Evolutionary conservation across 129 eudicot genomes (phyloP).

Genomic region (Erigeron canadensis): DNA sequence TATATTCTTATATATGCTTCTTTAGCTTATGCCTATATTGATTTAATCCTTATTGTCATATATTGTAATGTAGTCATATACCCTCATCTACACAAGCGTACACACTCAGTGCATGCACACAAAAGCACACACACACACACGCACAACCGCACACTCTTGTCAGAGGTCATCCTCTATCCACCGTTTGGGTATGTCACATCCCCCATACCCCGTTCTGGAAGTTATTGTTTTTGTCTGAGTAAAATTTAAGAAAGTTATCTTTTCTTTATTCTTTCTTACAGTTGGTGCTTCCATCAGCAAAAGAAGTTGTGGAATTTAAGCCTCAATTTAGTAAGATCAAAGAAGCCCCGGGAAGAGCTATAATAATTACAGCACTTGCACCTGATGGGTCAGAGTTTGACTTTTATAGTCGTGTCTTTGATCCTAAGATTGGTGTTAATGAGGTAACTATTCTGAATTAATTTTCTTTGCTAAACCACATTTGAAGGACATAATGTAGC

Average conservation of each 20-base stretch:
- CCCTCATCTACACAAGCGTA: too few species aligned
- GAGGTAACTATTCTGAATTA: conserved; percentile 42
- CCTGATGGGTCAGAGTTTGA: conserved; percentile 77
- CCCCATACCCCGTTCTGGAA: too few species aligned
- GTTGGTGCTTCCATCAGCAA: conserved; percentile 68
- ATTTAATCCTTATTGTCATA: too few species aligned
- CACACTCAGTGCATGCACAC: too few species aligned
- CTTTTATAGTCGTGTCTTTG: conserved; percentile 67
- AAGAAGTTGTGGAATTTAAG: conserved; percentile 52
- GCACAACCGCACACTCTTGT: too few species aligned
- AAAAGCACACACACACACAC: too few species aligned
- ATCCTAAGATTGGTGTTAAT: conserved; percentile 68
- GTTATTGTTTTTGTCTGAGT: background rate
- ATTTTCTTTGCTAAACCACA: background rate
- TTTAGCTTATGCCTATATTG: too few species aligned
- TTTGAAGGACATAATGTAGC: background rate
- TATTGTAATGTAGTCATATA: too few species aligned
- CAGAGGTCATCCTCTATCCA: too few species aligned
- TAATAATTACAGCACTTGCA: conserved; percentile 60
- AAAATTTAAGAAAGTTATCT: background rate
- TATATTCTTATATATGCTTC: too few species aligned
- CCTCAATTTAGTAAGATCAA: conserved; percentile 58
- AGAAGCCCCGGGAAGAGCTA: conserved; percentile 62
- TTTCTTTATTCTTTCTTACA: conserved; percentile 26
- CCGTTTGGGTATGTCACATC: too few species aligned